Evolutionary conservation across 805 yeast genomes (phyloP).

Genomic region (Saturnispora bothae): DNA sequence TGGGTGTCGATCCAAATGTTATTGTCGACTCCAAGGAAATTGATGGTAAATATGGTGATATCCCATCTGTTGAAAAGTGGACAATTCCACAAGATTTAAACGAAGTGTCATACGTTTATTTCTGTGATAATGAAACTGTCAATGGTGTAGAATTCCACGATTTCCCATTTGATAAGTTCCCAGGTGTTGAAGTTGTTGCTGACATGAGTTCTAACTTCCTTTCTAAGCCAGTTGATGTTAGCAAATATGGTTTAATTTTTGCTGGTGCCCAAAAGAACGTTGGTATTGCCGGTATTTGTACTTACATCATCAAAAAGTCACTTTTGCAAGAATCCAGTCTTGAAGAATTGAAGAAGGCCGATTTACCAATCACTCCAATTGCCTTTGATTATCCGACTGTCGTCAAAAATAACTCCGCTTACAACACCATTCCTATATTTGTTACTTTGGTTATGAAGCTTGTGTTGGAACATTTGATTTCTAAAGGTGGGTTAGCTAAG

Average conservation of each 20-base stretch:
- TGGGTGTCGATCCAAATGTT: slow-evolving; percentile 66
- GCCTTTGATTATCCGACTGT: slow-evolving; percentile 82
- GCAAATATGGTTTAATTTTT: slow-evolving; percentile 79
- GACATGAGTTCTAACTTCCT: slow-evolving; percentile 93
- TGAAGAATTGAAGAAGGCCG: slow-evolving; percentile 44
- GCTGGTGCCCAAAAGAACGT: slow-evolving; percentile 99
- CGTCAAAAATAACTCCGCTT: slow-evolving; percentile 81
- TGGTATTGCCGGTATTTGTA: slow-evolving; percentile 91
- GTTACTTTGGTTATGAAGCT: slow-evolving; percentile 78
- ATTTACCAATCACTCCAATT: slow-evolving; percentile 77
- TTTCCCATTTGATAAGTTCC: slow-evolving; percentile 46
- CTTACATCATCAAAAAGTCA: slow-evolving; percentile 79
- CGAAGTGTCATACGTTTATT: slow-evolving; percentile 73
- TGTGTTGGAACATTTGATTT: slow-evolving; percentile 54
- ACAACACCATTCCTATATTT: slow-evolving; percentile 92
- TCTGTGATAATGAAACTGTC: slow-evolving; percentile 96
- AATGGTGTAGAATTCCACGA: slow-evolving; percentile 74
- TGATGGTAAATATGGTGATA: slow-evolving; percentile 49
- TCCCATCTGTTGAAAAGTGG: slow-evolving; percentile 65
- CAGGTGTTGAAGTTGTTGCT: slow-evolving; percentile 71
- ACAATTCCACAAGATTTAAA: slow-evolving; percentile 41
- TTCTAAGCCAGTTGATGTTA: slow-evolving; percentile 69
- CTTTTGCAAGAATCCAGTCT: slow-evolving; percentile 60
- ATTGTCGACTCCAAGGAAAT: slow-evolving; percentile 53
- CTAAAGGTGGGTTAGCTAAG: slow-evolving; percentile 58